Evolutionary conservation across 306 rosid genomes (phyloP).

Genomic region (Quillaja saponaria): DNA sequence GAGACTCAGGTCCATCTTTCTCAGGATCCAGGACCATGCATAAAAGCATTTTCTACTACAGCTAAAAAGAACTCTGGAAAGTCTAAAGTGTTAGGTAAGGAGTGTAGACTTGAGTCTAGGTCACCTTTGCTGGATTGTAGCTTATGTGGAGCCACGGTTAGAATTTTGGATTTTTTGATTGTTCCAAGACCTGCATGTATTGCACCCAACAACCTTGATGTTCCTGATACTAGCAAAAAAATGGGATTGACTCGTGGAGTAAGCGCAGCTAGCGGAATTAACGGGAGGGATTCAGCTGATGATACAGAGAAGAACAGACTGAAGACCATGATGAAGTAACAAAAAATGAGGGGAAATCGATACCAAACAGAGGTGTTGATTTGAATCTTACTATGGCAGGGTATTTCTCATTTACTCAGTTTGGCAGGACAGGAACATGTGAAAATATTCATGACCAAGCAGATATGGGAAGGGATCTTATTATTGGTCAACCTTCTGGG

Average conservation of each 20-base stretch:
- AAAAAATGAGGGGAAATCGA: slow-evolving; percentile 56
- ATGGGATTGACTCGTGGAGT: slow-evolving; percentile 96
- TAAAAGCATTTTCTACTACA: slow-evolving; percentile 72
- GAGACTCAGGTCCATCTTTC: slow-evolving; percentile 67
- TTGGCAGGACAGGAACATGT: slow-evolving; percentile 64
- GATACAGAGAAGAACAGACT: slow-evolving; percentile 80
- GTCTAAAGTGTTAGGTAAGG: slow-evolving; percentile 64
- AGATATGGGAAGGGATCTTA: slow-evolving; percentile 95
- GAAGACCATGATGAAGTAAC: slow-evolving; percentile 98
- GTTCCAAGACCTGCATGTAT: slow-evolving; percentile 81
- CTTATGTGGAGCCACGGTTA: slow-evolving; percentile 92
- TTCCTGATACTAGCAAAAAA: slow-evolving; percentile 85
- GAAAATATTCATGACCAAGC: slow-evolving; percentile 68
- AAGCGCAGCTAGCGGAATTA: slow-evolving; percentile 99
- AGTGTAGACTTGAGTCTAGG: slow-evolving; percentile 69
- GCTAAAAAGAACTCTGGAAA: slow-evolving; percentile 75
- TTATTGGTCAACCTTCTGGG: slow-evolving; percentile 95
- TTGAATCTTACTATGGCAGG: slow-evolving; percentile 94
- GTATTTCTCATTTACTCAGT: slow-evolving; percentile 55
- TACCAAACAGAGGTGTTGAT: slow-evolving; percentile 66
- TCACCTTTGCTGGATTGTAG: slow-evolving; percentile 89
- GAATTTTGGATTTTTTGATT: slow-evolving; percentile 74
- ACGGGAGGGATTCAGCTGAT: slow-evolving; percentile 91
- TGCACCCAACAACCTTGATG: slow-evolving; percentile 65
- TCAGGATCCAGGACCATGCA: slow-evolving; percentile 65